Evolutionary conservation across 164 flowering plant species (phyloP).

Genomic region (Magnolia changhungtana): DNA sequence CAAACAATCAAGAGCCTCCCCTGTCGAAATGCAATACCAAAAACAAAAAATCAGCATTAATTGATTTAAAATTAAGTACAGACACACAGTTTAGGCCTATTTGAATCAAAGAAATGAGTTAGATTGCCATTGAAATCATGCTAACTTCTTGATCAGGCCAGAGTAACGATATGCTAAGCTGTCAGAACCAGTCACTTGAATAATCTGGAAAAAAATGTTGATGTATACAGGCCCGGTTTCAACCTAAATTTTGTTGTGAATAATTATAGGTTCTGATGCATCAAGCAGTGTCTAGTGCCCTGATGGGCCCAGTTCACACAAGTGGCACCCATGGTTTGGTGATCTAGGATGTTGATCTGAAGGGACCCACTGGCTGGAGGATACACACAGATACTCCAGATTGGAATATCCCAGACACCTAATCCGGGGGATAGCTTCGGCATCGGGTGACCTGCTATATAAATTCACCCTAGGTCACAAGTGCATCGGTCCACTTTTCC

Average conservation of each 20-base stretch:
- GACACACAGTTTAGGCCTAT: neutral
- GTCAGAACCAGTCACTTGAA: neutral
- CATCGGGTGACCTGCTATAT: too few relatives aligned
- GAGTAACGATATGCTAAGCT: neutral
- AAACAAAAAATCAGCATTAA: neutral
- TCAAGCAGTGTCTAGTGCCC: neutral
- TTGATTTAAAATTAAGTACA: neutral
- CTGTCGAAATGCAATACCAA: conserved; percentile 28
- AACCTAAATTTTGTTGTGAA: too few relatives aligned
- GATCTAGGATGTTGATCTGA: too few relatives aligned
- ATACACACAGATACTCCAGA: too few relatives aligned
- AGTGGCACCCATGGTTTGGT: too few relatives aligned
- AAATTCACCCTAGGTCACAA: too few relatives aligned
- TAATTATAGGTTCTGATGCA: neutral
- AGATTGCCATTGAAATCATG: neutral
- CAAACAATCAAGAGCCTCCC: conserved; percentile 91
- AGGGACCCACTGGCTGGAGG: too few relatives aligned
- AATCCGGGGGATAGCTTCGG: too few relatives aligned
- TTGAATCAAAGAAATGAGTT: neutral
- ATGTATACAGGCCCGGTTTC: neutral
- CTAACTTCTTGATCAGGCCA: neutral
- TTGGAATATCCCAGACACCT: too few relatives aligned
- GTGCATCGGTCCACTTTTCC: too few relatives aligned
- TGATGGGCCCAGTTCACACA: too few relatives aligned
- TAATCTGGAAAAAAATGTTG: neutral